Conservation (phyloP, 176 grass and related monocot genomes). For the Avena sativa region DNA sequence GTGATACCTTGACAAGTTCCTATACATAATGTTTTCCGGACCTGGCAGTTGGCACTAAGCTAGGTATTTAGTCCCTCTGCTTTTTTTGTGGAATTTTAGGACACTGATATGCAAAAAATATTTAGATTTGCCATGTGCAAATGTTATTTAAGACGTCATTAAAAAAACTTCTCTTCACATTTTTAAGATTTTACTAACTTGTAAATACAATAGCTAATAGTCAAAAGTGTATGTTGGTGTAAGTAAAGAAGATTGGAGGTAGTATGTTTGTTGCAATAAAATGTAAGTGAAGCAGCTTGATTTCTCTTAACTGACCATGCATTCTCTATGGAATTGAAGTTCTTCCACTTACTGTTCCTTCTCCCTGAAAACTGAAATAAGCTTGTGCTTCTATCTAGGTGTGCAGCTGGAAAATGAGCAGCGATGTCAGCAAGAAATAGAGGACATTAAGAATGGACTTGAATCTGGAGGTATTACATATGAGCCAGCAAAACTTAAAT, state of each 20-base stretch:
- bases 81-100: not conserved
- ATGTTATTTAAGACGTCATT: not conserved
- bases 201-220: not conserved
- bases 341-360: too few species aligned
- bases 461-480: slow-evolving; percentile 81
- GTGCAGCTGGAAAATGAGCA: slow-evolving; percentile 91
- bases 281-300: slow-evolving; percentile 22
- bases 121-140: not conserved
- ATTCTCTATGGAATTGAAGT: too few species aligned
- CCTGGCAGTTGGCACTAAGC: not conserved
- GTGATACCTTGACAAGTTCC: not conserved
- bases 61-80: slow-evolving; percentile 1
- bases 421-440: slow-evolving; percentile 93
- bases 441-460: slow-evolving; percentile 76
- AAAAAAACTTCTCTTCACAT: not conserved
- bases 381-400: slow-evolving; percentile 54
- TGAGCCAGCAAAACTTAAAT: slow-evolving; percentile 79
- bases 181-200: not conserved
- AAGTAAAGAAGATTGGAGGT: not conserved
- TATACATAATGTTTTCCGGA: slow-evolving; percentile 7
- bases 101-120: not conserved
- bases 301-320: slow-evolving; percentile 7
- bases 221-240: not conserved
- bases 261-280: slow-evolving; percentile 24
- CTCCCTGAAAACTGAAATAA: too few species aligned